Percentiles rank a stretch among this genome's conserved stretches.
phyloP scores from a whole-genome alignment of 1,139 yeast species.

The Scheffersomyces quercinus region DNA sequence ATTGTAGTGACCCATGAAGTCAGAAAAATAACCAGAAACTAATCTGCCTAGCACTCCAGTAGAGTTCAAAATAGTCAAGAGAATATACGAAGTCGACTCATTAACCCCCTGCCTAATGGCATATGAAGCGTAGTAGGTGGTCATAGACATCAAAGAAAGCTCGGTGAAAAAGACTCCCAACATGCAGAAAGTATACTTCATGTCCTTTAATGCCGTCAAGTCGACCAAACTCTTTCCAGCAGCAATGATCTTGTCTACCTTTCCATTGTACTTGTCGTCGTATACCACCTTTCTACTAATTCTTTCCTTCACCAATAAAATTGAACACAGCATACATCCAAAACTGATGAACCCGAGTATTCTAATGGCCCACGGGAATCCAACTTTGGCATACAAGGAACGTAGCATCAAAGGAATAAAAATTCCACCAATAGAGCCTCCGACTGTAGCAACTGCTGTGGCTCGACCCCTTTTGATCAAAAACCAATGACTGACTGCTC shows the following conservation, averaged over 20 bases:
- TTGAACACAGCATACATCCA: constrained; percentile 26
- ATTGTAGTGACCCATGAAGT: constrained; percentile 39
- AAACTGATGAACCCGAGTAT: constrained; percentile 34
- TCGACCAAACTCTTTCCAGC: constrained; percentile 20
- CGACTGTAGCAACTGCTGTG: constrained; percentile 38
- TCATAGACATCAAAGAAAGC: constrained; percentile 51
- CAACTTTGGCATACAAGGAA: constrained; percentile 28
- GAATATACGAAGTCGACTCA: constrained; percentile 36
- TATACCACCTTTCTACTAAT: constrained; percentile 16
- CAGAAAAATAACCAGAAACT: constrained; percentile 41
- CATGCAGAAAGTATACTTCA: constrained; percentile 28
- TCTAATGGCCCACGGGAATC: constrained; percentile 39
- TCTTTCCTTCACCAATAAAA: constrained; percentile 50
- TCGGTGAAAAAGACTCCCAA: constrained; percentile 50
- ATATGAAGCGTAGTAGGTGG: constrained; percentile 46
- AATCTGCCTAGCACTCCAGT: constrained; percentile 41
- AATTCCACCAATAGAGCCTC: constrained; percentile 43
- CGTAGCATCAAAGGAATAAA: constrained; percentile 36
- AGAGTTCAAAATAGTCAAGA: constrained; percentile 42
- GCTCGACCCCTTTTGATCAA: constrained; percentile 34
- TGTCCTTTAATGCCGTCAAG: constrained; percentile 24
- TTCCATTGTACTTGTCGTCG: neutral
- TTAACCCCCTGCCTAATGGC: constrained; percentile 42
- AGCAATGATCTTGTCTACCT: neutral
- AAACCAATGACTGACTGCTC: constrained; percentile 44